These are phyloP conservation scores for Chloropicon primus DNA, from an alignment of 139 green algal species.

Conservation along the genomic window DNA sequence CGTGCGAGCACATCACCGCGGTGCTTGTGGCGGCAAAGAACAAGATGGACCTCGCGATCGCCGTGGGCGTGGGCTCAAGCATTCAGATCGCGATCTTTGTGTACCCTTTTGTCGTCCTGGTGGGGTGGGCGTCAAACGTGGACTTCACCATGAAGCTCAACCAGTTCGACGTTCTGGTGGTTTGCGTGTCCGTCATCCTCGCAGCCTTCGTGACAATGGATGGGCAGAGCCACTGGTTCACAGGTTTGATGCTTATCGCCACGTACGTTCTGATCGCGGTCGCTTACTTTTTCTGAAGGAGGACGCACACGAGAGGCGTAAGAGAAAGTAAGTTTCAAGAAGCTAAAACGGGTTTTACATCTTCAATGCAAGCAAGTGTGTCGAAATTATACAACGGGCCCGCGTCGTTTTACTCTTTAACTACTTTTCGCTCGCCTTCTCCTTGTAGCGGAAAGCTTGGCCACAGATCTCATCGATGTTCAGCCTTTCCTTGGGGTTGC, in stretches of 20 bases:
- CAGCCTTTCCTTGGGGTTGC: not conserved
- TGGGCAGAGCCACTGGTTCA: constrained; percentile 56
- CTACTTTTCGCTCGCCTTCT: not conserved
- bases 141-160: constrained; percentile 62
- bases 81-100: constrained; percentile 67
- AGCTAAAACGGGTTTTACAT: too few relatives aligned
- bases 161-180: constrained; percentile 26
- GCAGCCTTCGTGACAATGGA: constrained; percentile 59
- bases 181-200: constrained; percentile 39
- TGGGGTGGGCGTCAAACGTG: constrained; percentile 52
- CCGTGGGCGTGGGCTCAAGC: constrained; percentile 51
- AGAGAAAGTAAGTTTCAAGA: too few relatives aligned
- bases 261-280: constrained; percentile 39
- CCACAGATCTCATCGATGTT: not conserved
- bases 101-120: constrained; percentile 58
- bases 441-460: not conserved
- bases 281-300: constrained; percentile 20
- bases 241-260: constrained; percentile 33
- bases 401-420: not conserved
- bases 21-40: constrained; percentile 81
- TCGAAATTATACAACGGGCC: too few relatives aligned
- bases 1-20: constrained; percentile 75
- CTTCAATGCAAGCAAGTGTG: too few relatives aligned
- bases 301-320: too few relatives aligned
- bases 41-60: constrained; percentile 85